Evolutionary conservation across 2,329 filamentous ascomycete genomes (phyloP), one percentile per base, ranked within the genome.

Genomic region (Arthroderma sp.): DNA sequence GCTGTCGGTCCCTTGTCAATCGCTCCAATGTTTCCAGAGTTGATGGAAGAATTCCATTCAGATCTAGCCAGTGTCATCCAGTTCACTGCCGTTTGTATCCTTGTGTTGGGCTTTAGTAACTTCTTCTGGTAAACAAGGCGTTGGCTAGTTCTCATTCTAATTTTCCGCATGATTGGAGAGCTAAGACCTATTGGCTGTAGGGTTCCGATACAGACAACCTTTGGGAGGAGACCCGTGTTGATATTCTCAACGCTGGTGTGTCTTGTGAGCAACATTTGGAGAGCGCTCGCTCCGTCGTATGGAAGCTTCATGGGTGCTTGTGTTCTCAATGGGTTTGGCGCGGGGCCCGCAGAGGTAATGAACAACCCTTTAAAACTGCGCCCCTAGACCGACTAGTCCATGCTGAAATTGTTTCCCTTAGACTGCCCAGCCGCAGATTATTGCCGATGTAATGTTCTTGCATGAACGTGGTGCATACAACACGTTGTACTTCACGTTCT

Each of bases 401-500:
- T 11, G 29, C 42, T 38, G 10, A 36, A 31, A 10, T 33, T 3
- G 37, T 5, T 11, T 47, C 8, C 15, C 6, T 34, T 47, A 63
- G 62, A 80, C 75, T 0, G 69, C 75, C 2, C 74, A 77, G 61
- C 77, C 77, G 1, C 70, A 73, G 29, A 70, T 81, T 43, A 80
- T 81, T 53, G 74, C 78, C 3, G 78, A 81, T 53, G 70, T 80
- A 7, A 75, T 77, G 55, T 81, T 82, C 59, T 63, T 82, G 6
- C 75, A 80, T 53, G 75, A 81, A 41, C 69, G 78, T 46, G 78
- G 78, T 5, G 75, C 73, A 50, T 80, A 71, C 63, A 76, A 76
- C 50, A 77, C 74, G 0, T 53, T 75, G 0, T 81, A 81, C 55
- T 81, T 78, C 62, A 71, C 71, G 0, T 64, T 72, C 8, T 81